Conservation (phyloP, 306 rosid species). For the Abrus pulchellus region DNA sequence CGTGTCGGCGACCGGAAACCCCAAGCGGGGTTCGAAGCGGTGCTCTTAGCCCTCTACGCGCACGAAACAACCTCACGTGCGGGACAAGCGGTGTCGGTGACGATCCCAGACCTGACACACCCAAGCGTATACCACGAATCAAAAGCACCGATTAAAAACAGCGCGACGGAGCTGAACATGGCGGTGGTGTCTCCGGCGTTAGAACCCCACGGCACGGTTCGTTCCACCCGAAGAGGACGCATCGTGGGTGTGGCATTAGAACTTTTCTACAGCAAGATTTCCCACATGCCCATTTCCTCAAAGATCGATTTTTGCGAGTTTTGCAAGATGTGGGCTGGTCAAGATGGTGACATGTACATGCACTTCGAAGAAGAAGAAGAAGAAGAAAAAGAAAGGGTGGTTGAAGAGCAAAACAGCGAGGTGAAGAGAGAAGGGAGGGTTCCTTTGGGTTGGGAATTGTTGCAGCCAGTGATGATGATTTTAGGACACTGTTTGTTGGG, state of each 20-base stretch:
- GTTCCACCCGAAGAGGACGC: conserved; percentile 72
- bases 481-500: conserved; percentile 76
- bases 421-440: conserved; percentile 58
- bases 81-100: conserved; percentile 63
- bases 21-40: conserved; percentile 84
- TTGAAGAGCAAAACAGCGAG: background rate
- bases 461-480: conserved; percentile 70
- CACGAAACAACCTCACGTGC: conserved; percentile 72
- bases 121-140: conserved; percentile 75
- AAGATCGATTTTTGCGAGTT: conserved; percentile 77
- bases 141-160: conserved; percentile 39
- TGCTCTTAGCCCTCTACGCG: conserved; percentile 76
- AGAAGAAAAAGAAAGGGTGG: background rate
- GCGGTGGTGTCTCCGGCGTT: conserved; percentile 58
- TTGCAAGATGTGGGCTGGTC: conserved; percentile 72
- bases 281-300: conserved; percentile 52
- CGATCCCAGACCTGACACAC: conserved; percentile 66
- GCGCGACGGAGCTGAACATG: conserved; percentile 53
- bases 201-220: conserved; percentile 76
- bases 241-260: conserved; percentile 78
- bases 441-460: conserved; percentile 76
- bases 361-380: background rate
- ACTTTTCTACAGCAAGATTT: conserved; percentile 59
- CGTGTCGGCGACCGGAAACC: conserved; percentile 61
- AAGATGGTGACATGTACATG: conserved; percentile 50